Evolutionary conservation across 345 rosid genomes (phyloP).

Genomic region (Moricandia arvensis): DNA sequence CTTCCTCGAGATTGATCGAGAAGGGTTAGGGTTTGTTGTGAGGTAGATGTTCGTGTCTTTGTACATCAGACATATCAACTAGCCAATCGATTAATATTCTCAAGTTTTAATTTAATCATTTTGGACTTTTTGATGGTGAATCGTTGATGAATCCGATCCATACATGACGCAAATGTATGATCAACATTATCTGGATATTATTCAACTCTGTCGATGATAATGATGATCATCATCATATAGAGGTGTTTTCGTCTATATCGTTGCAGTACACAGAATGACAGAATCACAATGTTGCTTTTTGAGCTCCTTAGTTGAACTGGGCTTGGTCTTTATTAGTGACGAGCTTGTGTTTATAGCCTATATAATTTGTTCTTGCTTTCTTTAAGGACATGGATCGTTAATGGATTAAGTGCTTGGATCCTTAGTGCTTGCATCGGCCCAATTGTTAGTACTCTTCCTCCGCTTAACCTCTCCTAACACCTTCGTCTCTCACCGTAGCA

Average conservation of each 20-base stretch:
- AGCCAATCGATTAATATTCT: constrained; percentile 1
- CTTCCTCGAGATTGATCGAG: constrained; percentile 27
- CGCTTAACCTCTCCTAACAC: constrained; percentile 25
- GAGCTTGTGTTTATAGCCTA: neutral
- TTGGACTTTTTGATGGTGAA: neutral
- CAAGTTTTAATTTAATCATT: neutral
- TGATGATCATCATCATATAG: neutral
- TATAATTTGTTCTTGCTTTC: neutral
- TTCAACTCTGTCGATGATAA: neutral
- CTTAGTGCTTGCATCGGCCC: constrained; percentile 62
- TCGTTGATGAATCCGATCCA: neutral
- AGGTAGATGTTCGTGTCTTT: constrained; percentile 24
- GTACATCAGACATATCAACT: constrained; percentile 23
- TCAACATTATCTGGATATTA: neutral
- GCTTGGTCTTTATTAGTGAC: neutral
- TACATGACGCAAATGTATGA: neutral
- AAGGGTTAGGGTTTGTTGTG: constrained; percentile 19
- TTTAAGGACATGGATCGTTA: neutral
- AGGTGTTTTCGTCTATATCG: neutral
- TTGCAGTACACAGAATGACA: neutral
- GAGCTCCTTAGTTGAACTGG: neutral
- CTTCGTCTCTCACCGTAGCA: constrained; percentile 35
- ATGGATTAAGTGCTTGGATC: constrained; percentile 35
- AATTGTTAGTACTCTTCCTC: constrained; percentile 60
- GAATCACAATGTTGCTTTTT: neutral